Evolutionary conservation across 176 grass and related monocot genomes (phyloP), one percentile per base, ranked within the genome.

Genomic region (Guadua angustifolia): DNA sequence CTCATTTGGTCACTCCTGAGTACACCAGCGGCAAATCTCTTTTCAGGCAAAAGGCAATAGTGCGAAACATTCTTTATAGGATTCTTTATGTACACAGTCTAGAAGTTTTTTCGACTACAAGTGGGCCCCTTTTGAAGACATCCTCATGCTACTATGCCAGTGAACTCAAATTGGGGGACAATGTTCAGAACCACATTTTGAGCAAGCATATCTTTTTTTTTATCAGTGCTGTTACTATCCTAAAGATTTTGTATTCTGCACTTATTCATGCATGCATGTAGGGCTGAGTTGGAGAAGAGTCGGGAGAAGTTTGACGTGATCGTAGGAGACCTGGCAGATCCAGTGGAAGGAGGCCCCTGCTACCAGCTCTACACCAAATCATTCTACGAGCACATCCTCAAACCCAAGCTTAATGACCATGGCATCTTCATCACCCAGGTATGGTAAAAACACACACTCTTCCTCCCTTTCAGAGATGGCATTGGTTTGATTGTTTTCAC

Each of bases 311-410:
- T 83, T 40, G 94, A 92, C 42, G 85, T 94, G 14, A 92, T 94
- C 78, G 74, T 94, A 6, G 94, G 94, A n/a, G 91, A 97, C 62
- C 81, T 94, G 53, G 83, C 89, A 26, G 94, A 97, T 60, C 94
- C 94, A 9, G 47, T 97, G 60, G 88, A 94, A 44, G 94, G 89
- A 78, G 94, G 94, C 1, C 94, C 94, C 9, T 97, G 94, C 64
- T 97, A 91, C 66, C 89, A 86, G 89, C 91, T 97, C 33, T 97
- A 97, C 87, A 94, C 94, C 78, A 97, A 90, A 66, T 94, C 80
- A 10, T 97, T 97, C 84, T 97, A 97, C 12, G 49, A 94, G 18
- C 40, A 83, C n/a, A 53, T 90, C 21, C 33, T 97, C 42, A 92
- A 94, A 82, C 87, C 89, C 25, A 91, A 84, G 84, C 94, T 97